Conservation (phyloP, 768 basidiomycete genomes). For the Suillus luteus region DNA sequence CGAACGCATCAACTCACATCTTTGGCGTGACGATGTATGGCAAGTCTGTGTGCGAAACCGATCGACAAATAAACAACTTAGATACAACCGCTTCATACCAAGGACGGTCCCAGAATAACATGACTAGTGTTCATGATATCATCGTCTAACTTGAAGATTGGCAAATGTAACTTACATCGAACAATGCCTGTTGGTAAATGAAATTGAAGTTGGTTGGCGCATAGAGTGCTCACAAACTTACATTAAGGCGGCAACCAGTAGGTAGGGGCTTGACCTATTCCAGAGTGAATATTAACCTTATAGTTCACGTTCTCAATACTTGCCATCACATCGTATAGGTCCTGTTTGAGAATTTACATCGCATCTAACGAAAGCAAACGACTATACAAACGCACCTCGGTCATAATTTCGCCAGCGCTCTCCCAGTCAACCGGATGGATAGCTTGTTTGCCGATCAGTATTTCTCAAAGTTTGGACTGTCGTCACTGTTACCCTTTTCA, state of each 20-base stretch:
- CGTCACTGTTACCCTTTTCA: not conserved
- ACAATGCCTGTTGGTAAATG: conserved; percentile 7
- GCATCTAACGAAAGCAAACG: not conserved
- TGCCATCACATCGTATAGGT: conserved; percentile 3
- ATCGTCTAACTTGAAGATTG: conserved; percentile 1
- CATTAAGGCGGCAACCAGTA: conserved; percentile 1
- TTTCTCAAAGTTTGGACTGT: not conserved
- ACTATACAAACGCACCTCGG: not conserved
- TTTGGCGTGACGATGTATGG: conserved; percentile 25
- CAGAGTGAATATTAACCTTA: not conserved
- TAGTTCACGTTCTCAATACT: not conserved
- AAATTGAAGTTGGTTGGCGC: not conserved
- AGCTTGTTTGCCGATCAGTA: conserved; percentile 3
- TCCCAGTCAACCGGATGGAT: conserved; percentile 7
- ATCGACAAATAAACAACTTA: conserved; percentile 2
- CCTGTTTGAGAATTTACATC: not conserved
- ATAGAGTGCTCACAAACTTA: not conserved
- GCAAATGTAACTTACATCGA: conserved; percentile 11
- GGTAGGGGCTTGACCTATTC: conserved; percentile 6
- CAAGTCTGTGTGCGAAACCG: conserved; percentile 20
- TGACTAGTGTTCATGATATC: conserved; percentile 9
- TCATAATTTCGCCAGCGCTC: conserved; percentile 1
- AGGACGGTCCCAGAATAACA: conserved; percentile 9
- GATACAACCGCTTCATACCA: not conserved
- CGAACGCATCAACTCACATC: not conserved